phyloP scores from a whole-genome alignment of 2,329 filamentous ascomycete species.

The Xylariaceae sp. region DNA sequence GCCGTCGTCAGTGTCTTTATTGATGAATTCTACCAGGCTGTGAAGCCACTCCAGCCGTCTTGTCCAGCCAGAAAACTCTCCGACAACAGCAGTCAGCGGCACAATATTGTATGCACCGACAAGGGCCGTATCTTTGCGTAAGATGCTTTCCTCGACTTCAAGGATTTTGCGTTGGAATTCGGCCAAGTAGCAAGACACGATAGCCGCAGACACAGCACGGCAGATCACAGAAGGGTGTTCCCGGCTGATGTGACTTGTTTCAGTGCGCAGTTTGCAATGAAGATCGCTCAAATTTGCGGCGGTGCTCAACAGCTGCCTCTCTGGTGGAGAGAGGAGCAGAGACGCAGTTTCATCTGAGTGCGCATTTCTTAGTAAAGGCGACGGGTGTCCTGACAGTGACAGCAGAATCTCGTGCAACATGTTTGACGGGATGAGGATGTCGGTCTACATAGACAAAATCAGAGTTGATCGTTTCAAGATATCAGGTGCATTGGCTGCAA shows the following conservation, averaged over 20 bases:
- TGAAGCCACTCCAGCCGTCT: slow-evolving; percentile 83
- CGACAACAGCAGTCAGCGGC: slow-evolving; percentile 78
- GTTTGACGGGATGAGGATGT: slow-evolving; percentile 19
- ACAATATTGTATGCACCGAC: slow-evolving; percentile 94
- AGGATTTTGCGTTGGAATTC: slow-evolving; percentile 81
- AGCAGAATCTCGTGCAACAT: slow-evolving; percentile 99
- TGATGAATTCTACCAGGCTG: slow-evolving; percentile 67
- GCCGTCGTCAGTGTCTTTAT: slow-evolving; percentile 32
- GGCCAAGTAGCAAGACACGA: slow-evolving; percentile 70
- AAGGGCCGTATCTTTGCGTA: slow-evolving; percentile 70
- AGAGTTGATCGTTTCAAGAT: slow-evolving; percentile 7
- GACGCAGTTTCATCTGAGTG: slow-evolving; percentile 42
- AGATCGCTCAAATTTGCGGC: slow-evolving; percentile 74
- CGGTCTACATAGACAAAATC: slow-evolving; percentile 8
- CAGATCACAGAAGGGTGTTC: slow-evolving; percentile 78
- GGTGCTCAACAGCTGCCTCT: slow-evolving; percentile 74
- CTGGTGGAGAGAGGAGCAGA: slow-evolving; percentile 66
- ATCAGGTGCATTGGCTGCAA: not conserved
- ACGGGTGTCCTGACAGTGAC: slow-evolving; percentile 90
- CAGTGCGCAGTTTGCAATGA: slow-evolving; percentile 67
- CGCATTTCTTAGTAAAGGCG: slow-evolving; percentile 69
- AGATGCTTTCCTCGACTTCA: slow-evolving; percentile 74
- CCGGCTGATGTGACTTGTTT: slow-evolving; percentile 63
- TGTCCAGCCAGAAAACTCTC: slow-evolving; percentile 83
- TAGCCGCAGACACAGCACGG: slow-evolving; percentile 77